These are phyloP conservation scores for Deuterostichococcus epilithicus DNA, from an alignment of 139 green algal genomes.

Conservation along the genomic window DNA sequence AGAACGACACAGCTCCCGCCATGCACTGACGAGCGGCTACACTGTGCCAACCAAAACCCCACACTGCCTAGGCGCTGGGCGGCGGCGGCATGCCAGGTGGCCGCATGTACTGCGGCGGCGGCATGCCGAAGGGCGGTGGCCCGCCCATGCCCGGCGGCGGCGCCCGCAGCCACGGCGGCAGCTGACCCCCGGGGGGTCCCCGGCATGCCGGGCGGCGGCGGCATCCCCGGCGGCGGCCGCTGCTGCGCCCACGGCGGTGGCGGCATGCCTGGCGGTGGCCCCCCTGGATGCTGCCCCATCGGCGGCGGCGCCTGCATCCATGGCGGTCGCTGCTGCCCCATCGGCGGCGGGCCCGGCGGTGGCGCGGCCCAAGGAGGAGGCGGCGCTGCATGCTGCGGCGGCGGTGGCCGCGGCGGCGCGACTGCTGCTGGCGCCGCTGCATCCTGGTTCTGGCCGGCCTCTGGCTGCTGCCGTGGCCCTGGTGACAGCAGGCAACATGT, in stretches of 20 bases:
- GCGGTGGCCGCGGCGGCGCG: neutral
- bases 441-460: neutral
- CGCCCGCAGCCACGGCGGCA: constrained; percentile 3
- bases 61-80: neutral
- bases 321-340: neutral
- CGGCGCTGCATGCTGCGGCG: constrained; percentile 6
- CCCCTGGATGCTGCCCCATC: neutral
- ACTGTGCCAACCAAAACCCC: no score
- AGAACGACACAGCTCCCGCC: no score
- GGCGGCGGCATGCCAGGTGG: constrained; percentile 16
- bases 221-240: neutral
- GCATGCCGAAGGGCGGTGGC: constrained; percentile 15
- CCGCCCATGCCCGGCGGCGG: constrained; percentile 16
- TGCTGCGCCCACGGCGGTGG: constrained; percentile 12
- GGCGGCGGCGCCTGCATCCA: constrained; percentile 6
- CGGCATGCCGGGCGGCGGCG: constrained; percentile 22
- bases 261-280: constrained; percentile 8
- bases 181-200: constrained; percentile 9
- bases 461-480: neutral
- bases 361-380: neutral
- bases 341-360: constrained; percentile 18
- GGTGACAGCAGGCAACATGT: neutral
- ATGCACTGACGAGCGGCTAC: no score
- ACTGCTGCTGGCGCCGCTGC: neutral
- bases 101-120: constrained; percentile 2